These are phyloP conservation scores for Brassica rapa DNA, from an alignment of 345 rosid species.

Conservation along the genomic window DNA sequence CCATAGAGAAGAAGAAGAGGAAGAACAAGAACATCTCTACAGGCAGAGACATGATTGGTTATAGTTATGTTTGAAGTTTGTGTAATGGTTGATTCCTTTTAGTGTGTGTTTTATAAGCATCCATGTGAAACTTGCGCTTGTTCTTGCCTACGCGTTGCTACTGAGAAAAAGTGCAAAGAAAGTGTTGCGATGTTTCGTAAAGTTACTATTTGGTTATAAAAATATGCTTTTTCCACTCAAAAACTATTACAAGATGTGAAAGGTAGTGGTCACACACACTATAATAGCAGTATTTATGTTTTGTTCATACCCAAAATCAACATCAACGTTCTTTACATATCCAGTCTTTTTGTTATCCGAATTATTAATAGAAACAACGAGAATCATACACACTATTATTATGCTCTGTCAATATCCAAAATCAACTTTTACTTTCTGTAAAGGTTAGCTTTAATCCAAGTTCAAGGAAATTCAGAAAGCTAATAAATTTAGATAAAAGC, in stretches of 20 bases:
- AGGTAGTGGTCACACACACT: background rate
- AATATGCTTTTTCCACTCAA: background rate
- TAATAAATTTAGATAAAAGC: background rate
- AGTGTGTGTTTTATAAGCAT: background rate
- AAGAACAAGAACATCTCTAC: background rate
- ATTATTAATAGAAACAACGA: background rate
- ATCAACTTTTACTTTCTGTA: background rate
- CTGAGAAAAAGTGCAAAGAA: constrained; percentile 20
- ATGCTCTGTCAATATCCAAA: background rate
- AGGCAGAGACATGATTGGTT: constrained; percentile 11
- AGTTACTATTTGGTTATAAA: constrained; percentile 12
- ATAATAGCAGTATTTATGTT: background rate
- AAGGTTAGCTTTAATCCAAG: background rate
- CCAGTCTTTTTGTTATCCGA: background rate
- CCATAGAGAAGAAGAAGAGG: background rate
- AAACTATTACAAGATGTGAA: background rate
- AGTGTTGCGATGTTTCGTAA: constrained; percentile 12
- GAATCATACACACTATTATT: background rate
- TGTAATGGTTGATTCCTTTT: background rate
- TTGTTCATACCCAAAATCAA: constrained; percentile 31
- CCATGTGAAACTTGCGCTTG: constrained; percentile 17
- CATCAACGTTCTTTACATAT: background rate
- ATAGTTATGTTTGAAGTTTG: background rate
- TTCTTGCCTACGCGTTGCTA: constrained; percentile 21
- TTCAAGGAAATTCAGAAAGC: background rate